Percentiles rank a stretch among this genome's conserved stretches.
Evolutionary conservation across 257 asterid genomes (phyloP).

Genomic region (Solanum virginianum): DNA sequence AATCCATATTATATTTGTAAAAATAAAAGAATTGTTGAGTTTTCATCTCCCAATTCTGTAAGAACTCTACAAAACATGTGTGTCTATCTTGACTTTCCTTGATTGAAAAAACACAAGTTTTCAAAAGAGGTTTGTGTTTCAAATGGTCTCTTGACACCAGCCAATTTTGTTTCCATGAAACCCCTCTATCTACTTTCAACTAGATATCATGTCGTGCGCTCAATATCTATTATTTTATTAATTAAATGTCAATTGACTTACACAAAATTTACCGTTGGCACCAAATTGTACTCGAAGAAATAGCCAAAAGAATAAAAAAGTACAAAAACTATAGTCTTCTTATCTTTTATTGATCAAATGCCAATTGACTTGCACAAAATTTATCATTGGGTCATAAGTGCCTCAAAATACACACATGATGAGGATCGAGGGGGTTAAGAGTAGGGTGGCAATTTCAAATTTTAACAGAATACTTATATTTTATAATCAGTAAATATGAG

Average conservation of each 20-base stretch:
- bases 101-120: background rate
- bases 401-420: too few relatives aligned
- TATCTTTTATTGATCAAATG: too few relatives aligned
- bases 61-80: background rate
- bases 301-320: too few relatives aligned
- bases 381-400: too few relatives aligned
- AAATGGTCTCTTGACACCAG: background rate
- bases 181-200: background rate
- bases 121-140: background rate
- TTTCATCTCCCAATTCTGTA: background rate
- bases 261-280: background rate
- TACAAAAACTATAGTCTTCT: too few relatives aligned
- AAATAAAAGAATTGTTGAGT: background rate
- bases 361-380: background rate
- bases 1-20: background rate
- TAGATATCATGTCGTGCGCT: too few relatives aligned
- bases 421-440: too few relatives aligned
- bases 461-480: too few relatives aligned
- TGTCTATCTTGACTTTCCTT: background rate
- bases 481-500: too few relatives aligned
- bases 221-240: too few relatives aligned
- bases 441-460: too few relatives aligned
- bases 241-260: too few relatives aligned
- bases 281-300: background rate
- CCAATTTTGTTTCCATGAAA: background rate